Base-by-base conservation (phyloP, 2,329 filamentous ascomycete genomes). In the Epichloe gansuensis region DNA sequence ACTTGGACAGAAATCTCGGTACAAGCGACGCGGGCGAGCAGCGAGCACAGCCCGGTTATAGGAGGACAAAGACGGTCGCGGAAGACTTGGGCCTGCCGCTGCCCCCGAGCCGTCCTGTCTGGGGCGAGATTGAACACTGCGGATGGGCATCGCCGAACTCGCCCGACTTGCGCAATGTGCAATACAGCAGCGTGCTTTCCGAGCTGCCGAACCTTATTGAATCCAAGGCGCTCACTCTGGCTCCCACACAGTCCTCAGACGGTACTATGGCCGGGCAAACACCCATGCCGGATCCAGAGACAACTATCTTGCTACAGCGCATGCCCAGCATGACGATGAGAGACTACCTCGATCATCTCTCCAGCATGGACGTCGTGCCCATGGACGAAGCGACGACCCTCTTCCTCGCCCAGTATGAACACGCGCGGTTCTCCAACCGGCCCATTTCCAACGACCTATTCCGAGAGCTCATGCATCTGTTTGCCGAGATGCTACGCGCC, bases 151-250 rank as follows among this genome's bases (percentile, higher is more conserved):
- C 89, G 2, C 91, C 91, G 5, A 77, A 79, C 34, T 85, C 81
- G 1, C 72, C 78, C 8, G 86, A 93, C 62, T 70, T 93, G 17
- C 82, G 88, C 4, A 81, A 88, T 61, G 70, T 97, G n/a, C 82
- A 94, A 57, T 97, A 95, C 66, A 77, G 76, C 59, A 81, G 82
- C 2, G 88, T 98, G 25, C 74, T 96, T 17, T 76, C 78, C 39
- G 91, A 97, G 67, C 74, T 98, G 25, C 88, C 90, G 1, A 85
- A 94, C 63, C 75, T 97, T 31, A 87, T 97, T 56, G 91, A 97
- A 71, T 91, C 88, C 9, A 91, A 91, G 66, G 91, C 89, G 1
- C 81, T 96, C n/a, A 89, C 87, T 0, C 77, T 95, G 39, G 88
- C 86, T 0, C 88, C 84, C 34, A 72, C 74, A 0, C 73, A 70